Base-by-base conservation (phyloP, 2,329 filamentous ascomycete genomes). In the Colletotrichum kahawae region DNA sequence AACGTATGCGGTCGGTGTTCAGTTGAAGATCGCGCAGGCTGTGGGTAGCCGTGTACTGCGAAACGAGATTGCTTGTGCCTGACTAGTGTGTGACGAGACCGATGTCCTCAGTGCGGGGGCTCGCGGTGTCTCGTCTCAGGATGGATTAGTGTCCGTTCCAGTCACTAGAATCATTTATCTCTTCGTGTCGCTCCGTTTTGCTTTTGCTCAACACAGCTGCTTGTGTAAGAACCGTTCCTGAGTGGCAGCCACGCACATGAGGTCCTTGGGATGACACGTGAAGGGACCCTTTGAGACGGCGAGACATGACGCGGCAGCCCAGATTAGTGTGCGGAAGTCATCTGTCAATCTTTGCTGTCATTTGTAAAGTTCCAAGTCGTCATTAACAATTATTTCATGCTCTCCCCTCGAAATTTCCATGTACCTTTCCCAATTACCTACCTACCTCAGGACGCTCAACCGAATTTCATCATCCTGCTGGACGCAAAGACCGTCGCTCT, bases 11-110 rank as follows among this genome's bases (percentile, higher is more conserved):
- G 43, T 38, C 24, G 29, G 36, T 21, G 29, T 51, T 33, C 34
- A 27, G 31, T 29, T 10, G 3, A 57, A 36, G 43, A 48, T 38
- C 54, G 51, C 27, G n/a, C 54, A 34, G 24, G 16, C 62, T 74
- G 70, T 48, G 63, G 31, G 33, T 31, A 70, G 3, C 75, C 67
- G 75, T 57, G 71, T 71, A 31, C 66, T 59, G 63, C 62, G 36
- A 70, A 74, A 64, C 31, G 70, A 74, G 38, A 71, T 76, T 75
- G 43, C 67, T 48, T 75, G 75, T 76, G 60, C 63, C 71, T 71
- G 63, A 59, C 6, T 14, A 14, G 16, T 21, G 71, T 76, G 4
- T n/a, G 24, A 75, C 71, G 34, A 21, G 7, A 13, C 5, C 67
- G 21, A 51, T 21, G 27, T 62, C 31, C 43, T 60, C 57, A 24